Conservation (phyloP, 371 early-diverging fungal species). For the Dinochytrium kinnereticum region DNA sequence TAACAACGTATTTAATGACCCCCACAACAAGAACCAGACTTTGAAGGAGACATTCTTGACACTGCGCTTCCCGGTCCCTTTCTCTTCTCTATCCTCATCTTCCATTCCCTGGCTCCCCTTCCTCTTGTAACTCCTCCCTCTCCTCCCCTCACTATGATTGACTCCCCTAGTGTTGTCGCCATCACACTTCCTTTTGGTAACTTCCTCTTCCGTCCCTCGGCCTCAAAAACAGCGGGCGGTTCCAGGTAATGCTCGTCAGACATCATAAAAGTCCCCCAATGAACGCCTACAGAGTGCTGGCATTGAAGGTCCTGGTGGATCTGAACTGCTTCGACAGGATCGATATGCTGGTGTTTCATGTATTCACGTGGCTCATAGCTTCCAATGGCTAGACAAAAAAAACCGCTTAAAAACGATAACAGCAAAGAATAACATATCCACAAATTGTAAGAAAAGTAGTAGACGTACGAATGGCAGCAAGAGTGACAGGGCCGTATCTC, state of each 20-base stretch:
- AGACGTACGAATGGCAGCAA: constrained; percentile 57
- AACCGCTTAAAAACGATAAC: too few species aligned
- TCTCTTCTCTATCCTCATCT: not conserved
- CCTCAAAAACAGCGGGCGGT: constrained; percentile 55
- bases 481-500: constrained; percentile 58
- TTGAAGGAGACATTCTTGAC: too few species aligned
- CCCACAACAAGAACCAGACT: not conserved
- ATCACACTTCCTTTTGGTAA: not conserved
- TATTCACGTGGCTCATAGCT: constrained; percentile 56
- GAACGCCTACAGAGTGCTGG: constrained; percentile 60
- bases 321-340: constrained; percentile 60
- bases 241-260: constrained; percentile 72
- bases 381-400: constrained; percentile 50
- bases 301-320: constrained; percentile 59
- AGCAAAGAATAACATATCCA: constrained; percentile 11
- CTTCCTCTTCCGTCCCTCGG: not conserved
- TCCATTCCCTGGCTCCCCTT: not conserved
- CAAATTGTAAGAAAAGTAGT: constrained; percentile 55
- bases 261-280: constrained; percentile 69
- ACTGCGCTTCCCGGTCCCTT: too few species aligned
- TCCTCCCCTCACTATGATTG: not conserved
- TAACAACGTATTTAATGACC: too few species aligned
- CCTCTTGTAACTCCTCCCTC: not conserved
- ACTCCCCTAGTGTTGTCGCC: constrained; percentile 6
- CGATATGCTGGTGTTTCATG: constrained; percentile 62